These are phyloP conservation scores for Macaranga tanarius DNA, from an alignment of 441 rosid species.

Conservation along the genomic window DNA sequence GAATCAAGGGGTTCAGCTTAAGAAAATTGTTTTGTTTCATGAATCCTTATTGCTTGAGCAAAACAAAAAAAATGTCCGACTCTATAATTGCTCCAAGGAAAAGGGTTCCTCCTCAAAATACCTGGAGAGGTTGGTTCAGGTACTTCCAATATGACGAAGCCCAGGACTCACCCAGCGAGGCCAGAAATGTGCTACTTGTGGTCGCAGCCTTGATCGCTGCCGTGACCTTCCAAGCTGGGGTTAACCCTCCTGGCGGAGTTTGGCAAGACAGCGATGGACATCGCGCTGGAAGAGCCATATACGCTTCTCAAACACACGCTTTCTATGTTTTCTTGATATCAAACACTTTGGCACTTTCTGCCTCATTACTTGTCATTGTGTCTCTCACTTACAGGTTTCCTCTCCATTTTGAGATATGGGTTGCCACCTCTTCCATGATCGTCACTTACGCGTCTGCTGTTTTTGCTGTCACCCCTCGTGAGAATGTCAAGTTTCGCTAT, in stretches of 20 bases:
- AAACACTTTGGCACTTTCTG: slow-evolving; percentile 33
- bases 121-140: slow-evolving; percentile 7
- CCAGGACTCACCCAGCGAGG: background rate
- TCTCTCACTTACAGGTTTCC: slow-evolving; percentile 30
- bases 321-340: slow-evolving; percentile 29
- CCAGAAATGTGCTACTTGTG: slow-evolving; percentile 13
- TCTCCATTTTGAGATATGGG: slow-evolving; percentile 27
- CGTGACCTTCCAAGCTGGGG: slow-evolving; percentile 26
- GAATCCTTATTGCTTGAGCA: no score
- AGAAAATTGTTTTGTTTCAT: no score
- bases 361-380: slow-evolving; percentile 28
- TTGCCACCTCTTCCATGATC: slow-evolving; percentile 25
- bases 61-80: background rate
- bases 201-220: slow-evolving; percentile 23
- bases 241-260: slow-evolving; percentile 29
- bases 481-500: slow-evolving; percentile 23
- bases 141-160: background rate
- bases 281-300: slow-evolving; percentile 22
- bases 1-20: no score
- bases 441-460: slow-evolving; percentile 32
- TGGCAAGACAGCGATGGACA: slow-evolving; percentile 23
- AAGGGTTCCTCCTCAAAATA: background rate
- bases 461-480: slow-evolving; percentile 29
- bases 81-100: background rate
- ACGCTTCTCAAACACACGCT: slow-evolving; percentile 2